phyloP scores from a whole-genome alignment of 2,329 filamentous ascomycete species.

The Monosporascus sp. region DNA sequence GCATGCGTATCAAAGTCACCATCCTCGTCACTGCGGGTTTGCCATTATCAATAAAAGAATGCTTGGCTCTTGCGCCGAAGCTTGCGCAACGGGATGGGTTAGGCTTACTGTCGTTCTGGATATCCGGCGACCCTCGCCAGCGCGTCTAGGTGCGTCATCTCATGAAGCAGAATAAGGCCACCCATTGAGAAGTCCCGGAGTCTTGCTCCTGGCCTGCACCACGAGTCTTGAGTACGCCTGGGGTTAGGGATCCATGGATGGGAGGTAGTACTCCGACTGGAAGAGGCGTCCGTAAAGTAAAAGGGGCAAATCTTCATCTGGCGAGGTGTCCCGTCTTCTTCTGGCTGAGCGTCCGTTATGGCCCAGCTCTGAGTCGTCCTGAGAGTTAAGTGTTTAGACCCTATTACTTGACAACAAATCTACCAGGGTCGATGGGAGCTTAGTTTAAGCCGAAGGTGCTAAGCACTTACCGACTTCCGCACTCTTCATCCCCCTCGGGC shows the following conservation, averaged over 20 bases:
- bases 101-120: constrained; percentile 1
- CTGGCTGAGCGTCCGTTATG: constrained; percentile 5
- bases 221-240: not conserved
- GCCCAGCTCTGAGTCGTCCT: constrained; percentile 3
- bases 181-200: constrained; percentile 6
- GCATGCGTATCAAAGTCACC: constrained; percentile 2
- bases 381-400: not conserved
- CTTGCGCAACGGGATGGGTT: not conserved
- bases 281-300: constrained; percentile 4
- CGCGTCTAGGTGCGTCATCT: constrained; percentile 8
- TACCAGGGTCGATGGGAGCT: not conserved
- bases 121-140: constrained; percentile 1
- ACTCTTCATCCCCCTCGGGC: constrained; percentile 3
- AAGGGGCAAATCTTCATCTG: constrained; percentile 8
- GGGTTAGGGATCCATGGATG: constrained; percentile 1
- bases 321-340: constrained; percentile 3
- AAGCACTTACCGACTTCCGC: constrained; percentile 1
- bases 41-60: not conserved
- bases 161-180: constrained; percentile 3
- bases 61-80: too few species aligned
- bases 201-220: constrained; percentile 3
- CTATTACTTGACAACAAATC: not conserved
- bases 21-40: not conserved
- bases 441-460: not conserved
- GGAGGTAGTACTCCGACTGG: constrained; percentile 2